Evolutionary conservation across 805 yeast genomes (phyloP).

Genomic region (Candida palmyrensis): DNA sequence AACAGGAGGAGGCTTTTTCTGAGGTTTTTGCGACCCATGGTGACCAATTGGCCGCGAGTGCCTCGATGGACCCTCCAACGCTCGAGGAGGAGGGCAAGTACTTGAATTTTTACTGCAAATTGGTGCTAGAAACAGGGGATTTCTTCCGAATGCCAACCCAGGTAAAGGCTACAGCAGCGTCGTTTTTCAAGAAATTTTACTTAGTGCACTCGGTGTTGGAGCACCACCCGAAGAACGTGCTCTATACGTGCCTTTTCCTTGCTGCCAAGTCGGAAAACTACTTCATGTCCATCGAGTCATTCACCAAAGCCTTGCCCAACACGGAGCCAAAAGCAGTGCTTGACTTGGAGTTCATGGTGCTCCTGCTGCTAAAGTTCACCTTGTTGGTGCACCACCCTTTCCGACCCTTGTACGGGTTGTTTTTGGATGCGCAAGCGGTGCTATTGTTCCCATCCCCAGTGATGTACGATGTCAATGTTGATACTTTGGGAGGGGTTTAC

Average conservation of each 20-base stretch:
- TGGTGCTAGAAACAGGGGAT: conserved; percentile 63
- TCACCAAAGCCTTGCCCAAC: conserved; percentile 65
- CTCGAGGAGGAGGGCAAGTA: conserved; percentile 67
- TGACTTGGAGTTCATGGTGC: conserved; percentile 71
- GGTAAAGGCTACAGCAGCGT: conserved; percentile 79
- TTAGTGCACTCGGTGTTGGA: conserved; percentile 80
- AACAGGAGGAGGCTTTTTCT: conserved; percentile 16
- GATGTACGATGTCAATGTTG: conserved; percentile 42
- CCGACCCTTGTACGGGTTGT: conserved; percentile 90
- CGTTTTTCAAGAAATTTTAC: conserved; percentile 78
- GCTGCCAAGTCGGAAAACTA: conserved; percentile 93
- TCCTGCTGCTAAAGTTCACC: conserved; percentile 74
- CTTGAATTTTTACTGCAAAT: conserved; percentile 67
- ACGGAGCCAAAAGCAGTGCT: conserved; percentile 63
- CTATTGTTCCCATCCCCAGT: conserved; percentile 38
- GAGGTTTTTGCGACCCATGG: conserved; percentile 26
- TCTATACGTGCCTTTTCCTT: conserved; percentile 69
- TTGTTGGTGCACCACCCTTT: conserved; percentile 84
- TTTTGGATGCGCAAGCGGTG: conserved; percentile 74
- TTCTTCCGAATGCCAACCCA: conserved; percentile 83
- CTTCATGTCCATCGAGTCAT: conserved; percentile 79
- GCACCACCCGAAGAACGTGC: conserved; percentile 75
- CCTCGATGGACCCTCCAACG: conserved; percentile 42
- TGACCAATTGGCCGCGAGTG: conserved; percentile 24
- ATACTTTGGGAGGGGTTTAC: conserved; percentile 61